Evolutionary conservation across 768 basidiomycete species (phyloP), one percentile per base, ranked within the genome.

Genomic region (Termitomyces bulborhizus): DNA sequence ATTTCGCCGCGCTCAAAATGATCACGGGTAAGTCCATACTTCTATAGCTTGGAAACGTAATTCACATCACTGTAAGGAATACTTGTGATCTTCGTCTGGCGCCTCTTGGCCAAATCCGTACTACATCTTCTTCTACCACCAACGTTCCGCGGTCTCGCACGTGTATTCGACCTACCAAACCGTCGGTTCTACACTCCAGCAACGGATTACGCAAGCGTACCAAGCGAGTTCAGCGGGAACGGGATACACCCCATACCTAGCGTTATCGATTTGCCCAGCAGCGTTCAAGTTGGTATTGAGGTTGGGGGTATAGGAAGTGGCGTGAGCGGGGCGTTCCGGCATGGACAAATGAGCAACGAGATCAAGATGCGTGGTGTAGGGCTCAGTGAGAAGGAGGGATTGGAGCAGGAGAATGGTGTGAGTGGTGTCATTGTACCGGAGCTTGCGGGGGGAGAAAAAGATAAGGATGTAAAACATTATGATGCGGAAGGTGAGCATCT

Each of bases 181-280:
- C 80, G 96, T 9, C 78, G 92, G 15, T 93, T 92, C 71, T 97
- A 98, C 68, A 89, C 86, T 5, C 88, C 93, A 29, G 91, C 94
- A 31, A 93, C 93, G 62, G 93, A 94, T 62, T 97, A 97, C 68
- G 78, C 76, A 31, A 77, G 69, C 27, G 82, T 90, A 1, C 87
- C 87, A 0, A 71, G 79, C 34, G 82, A 85, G 57, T 75, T 77
- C 60, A 70, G 70, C 6, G 68, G 70, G 43, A 75, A 69, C 55
- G 78, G 76, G 1, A 69, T 94, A 45, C 82, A 81, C 52, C 79
- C 91, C 0, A 84, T 96, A 60, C 94, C 94, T 8, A 88, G 85
- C 67, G 83, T 95, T 50, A 88, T 97, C 57, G 90, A 95, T 64
- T 76, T 97, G 12, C 81, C 88, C 0, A 68, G 70, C 21, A 66